These are phyloP conservation scores for Camelina hispida DNA, from an alignment of 345 rosid species.

Conservation along the genomic window DNA sequence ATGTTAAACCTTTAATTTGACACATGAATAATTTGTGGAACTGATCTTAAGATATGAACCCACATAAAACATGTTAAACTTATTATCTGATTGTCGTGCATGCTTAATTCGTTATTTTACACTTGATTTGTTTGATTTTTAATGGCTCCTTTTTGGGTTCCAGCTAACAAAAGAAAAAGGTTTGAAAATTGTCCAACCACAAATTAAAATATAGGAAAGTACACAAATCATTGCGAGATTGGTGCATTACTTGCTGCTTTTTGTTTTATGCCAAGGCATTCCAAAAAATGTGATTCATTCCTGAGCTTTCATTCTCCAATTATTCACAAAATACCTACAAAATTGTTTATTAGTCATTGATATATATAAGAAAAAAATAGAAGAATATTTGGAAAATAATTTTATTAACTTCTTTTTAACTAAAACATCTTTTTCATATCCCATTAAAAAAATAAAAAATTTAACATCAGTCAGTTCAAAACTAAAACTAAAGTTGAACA, in stretches of 20 bases:
- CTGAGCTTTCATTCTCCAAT: constrained; percentile 23
- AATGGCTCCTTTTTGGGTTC: constrained; percentile 19
- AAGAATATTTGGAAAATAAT: too few relatives aligned
- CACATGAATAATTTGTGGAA: neutral
- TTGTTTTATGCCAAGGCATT: neutral
- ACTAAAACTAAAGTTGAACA: too few relatives aligned
- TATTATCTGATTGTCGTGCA: neutral
- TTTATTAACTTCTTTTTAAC: too few relatives aligned
- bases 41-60: neutral
- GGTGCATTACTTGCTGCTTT: constrained; percentile 29
- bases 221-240: constrained; percentile 43
- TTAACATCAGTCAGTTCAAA: too few relatives aligned
- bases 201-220: neutral
- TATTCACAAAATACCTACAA: constrained; percentile 7
- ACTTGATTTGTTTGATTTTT: constrained; percentile 11
- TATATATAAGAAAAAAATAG: neutral
- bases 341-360: neutral
- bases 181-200: constrained; percentile 22
- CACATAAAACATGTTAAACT: too few relatives aligned
- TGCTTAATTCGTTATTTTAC: neutral
- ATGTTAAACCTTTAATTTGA: neutral
- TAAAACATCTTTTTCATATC: too few relatives aligned
- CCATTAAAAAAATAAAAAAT: too few relatives aligned
- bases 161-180: constrained; percentile 29
- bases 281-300: constrained; percentile 32